Percentiles rank a stretch among this genome's conserved stretches.
Conservation (phyloP, 495 filamentous ascomycete species). For the Lasiosphaeris hirsuta region DNA sequence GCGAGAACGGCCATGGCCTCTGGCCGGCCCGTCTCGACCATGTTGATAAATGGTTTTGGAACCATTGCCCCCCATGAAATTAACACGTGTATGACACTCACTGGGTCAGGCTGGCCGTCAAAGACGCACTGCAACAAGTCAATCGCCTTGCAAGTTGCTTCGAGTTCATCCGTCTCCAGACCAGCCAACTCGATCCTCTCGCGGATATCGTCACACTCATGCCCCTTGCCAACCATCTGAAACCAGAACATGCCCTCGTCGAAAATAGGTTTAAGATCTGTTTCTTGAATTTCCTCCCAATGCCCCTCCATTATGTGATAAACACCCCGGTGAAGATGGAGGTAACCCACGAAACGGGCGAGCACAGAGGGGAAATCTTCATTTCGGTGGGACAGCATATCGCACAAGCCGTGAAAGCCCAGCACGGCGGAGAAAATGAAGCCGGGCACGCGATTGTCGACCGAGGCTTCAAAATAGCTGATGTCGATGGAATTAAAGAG, state of each 20-base stretch:
- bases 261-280: slow-evolving; percentile 24
- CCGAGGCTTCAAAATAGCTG: slow-evolving; percentile 12
- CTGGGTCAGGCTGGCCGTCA: slow-evolving; percentile 15
- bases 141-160: slow-evolving; percentile 16
- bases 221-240: slow-evolving; percentile 12
- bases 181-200: slow-evolving; percentile 2
- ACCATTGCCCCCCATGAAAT: slow-evolving; percentile 26
- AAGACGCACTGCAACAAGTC: slow-evolving; percentile 25
- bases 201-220: slow-evolving; percentile 26
- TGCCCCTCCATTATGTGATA: slow-evolving; percentile 25
- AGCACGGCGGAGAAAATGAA: slow-evolving; percentile 50
- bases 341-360: slow-evolving; percentile 37
- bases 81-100: slow-evolving; percentile 14
- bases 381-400: slow-evolving; percentile 31
- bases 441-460: slow-evolving; percentile 38
- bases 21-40: slow-evolving; percentile 23
- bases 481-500: slow-evolving; percentile 42
- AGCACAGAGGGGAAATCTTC: slow-evolving; percentile 37
- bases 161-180: slow-evolving; percentile 6
- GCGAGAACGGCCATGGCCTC: slow-evolving; percentile 30
- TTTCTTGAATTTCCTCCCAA: slow-evolving; percentile 20
- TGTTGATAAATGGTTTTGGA: slow-evolving; percentile 14
- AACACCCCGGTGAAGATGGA: slow-evolving; percentile 47
- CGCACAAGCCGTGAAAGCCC: slow-evolving; percentile 47
- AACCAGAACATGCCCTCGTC: slow-evolving; percentile 18